Base-by-base conservation (phyloP, 106 monocot species). In the Phalaenopsis equestris region DNA sequence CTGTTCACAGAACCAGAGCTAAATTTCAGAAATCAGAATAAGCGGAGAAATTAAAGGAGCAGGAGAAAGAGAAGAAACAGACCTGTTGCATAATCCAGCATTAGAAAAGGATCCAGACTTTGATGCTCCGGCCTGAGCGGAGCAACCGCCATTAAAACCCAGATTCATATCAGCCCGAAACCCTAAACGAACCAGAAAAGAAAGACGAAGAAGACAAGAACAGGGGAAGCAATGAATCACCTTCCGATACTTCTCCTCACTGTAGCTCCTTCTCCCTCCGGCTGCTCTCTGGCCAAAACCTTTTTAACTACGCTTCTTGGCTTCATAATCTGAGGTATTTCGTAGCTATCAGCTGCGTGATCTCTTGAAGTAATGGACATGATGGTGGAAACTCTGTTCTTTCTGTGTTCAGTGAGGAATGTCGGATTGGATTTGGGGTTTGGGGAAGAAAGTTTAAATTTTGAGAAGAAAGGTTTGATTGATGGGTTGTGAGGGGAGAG, bases 201-300 rank as follows among this genome's bases (percentile, higher is more conserved):
- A 70, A 38, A 70, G 39, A 48, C 10, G 39, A 9, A 52, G 41
- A 42, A 30, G 61, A 8, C 4, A 75, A 42, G 56, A 11, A 45
- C 41, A 52, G 52, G 45, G 21, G 55, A 58, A 67, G 70, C 12
- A 30, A 30, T 30, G 30, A 8, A 41, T 72, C 46, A 90, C 94
- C 90, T 90, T 74, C 94, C 94, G 72, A 94, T 94, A 86, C 94
- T 94, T 65, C 94, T 83, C 24, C 94, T 67, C 1, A 94, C 94
- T 42, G 88, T 86, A 36, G 91, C 94, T 10, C 91, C 91, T 0
- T 75, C 83, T n/a, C 94, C 94, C 78, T 94, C 91, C n/a, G 73
- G 83, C 82, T 91, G 94, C 21, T 84, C 89, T 86, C 81, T 85
- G 9, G 94, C 90, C 57, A 79, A 85, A 41, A 94, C 82, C 80